phyloP scores from a whole-genome alignment of 139 green algal species.

The Chlorella sp. region DNA sequence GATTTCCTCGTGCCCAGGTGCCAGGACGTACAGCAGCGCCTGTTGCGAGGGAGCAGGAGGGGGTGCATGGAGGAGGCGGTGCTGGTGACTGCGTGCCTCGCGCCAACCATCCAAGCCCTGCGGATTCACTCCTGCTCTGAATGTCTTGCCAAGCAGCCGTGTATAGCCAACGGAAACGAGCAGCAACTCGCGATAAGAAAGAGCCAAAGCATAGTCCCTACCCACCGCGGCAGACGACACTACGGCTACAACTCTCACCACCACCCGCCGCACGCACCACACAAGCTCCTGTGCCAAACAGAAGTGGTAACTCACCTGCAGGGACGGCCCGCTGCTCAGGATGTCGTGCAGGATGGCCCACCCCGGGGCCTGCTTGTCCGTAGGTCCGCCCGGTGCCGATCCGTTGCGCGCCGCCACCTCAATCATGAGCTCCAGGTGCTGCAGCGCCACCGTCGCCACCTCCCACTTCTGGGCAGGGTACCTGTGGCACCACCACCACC shows the following conservation, averaged over 20 bases:
- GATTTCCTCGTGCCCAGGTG: constrained; percentile 32
- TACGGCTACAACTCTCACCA: too few species aligned
- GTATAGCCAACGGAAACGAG: too few species aligned
- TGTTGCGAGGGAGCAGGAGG: too few species aligned
- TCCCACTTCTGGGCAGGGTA: constrained; percentile 61
- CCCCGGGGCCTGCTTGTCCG: constrained; percentile 14
- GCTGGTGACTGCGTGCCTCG: too few species aligned
- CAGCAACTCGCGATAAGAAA: too few species aligned
- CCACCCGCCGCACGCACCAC: too few species aligned
- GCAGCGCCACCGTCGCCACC: constrained; percentile 47
- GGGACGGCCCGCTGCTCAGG: constrained; percentile 28
- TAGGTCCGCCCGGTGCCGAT: background rate
- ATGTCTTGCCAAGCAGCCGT: background rate
- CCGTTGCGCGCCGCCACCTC: constrained; percentile 16
- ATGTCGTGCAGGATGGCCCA: constrained; percentile 57
- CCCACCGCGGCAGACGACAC: too few species aligned
- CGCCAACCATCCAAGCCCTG: too few species aligned
- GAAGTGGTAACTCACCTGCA: background rate
- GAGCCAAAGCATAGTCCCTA: too few species aligned
- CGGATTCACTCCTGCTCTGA: too few species aligned
- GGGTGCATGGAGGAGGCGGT: too few species aligned
- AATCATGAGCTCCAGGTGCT: constrained; percentile 51
- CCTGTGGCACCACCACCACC: too few species aligned
- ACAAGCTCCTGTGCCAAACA: background rate
- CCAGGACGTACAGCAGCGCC: constrained; percentile 36